phyloP scores from a whole-genome alignment of 345 rosid genomes.

The Syzygium aqueum region DNA sequence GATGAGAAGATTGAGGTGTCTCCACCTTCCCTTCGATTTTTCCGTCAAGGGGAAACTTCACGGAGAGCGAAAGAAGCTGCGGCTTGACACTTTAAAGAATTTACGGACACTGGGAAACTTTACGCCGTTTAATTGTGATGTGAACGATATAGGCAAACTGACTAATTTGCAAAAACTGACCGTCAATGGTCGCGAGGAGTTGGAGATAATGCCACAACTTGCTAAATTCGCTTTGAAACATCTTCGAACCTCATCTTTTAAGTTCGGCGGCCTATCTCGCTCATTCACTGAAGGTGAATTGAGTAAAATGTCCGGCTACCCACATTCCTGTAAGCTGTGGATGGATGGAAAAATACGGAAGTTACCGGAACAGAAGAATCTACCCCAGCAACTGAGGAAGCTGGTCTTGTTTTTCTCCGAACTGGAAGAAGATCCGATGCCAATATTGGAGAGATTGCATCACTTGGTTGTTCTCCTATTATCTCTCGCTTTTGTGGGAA shows the following conservation, averaged over 20 bases:
- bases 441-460: not conserved
- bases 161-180: constrained; percentile 5
- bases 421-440: too few relatives aligned
- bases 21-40: constrained; percentile 4
- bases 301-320: constrained; percentile 1
- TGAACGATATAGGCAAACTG: not conserved
- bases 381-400: constrained; percentile 24
- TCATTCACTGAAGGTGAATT: not conserved
- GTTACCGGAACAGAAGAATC: constrained; percentile 14
- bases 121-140: not conserved
- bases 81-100: not conserved
- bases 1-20: constrained; percentile 11
- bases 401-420: not conserved
- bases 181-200: accelerated
- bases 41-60: accelerated
- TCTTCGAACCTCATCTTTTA: too few relatives aligned
- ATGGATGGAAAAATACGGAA: constrained; percentile 8
- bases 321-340: constrained; percentile 3
- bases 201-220: too few relatives aligned
- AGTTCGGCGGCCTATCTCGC: accelerated
- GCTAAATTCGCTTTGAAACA: too few relatives aligned
- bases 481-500: not conserved
- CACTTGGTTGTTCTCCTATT: not conserved
- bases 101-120: constrained; percentile 16
- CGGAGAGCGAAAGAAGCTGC: not conserved